Conservation (phyloP, 179 eudicot genomes). For the Silene vulgaris region DNA sequence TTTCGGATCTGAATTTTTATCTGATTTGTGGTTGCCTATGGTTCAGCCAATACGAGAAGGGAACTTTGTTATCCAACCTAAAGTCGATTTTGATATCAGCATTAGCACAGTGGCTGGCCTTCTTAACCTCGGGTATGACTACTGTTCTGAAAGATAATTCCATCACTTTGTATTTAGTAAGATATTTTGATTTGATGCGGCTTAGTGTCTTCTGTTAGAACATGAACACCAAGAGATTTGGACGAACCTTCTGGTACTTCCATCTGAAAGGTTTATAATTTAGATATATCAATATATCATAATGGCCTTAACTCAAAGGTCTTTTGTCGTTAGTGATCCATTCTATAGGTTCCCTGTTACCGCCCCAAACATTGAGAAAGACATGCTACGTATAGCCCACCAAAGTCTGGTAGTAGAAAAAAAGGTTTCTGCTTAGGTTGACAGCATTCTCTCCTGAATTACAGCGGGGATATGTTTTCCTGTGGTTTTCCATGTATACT, state of each 20-base stretch:
- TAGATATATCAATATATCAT: background rate
- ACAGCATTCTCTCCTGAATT: background rate
- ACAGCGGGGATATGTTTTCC: background rate
- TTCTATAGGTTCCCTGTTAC: background rate
- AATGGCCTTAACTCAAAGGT: background rate
- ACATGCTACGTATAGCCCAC: background rate
- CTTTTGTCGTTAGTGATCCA: background rate
- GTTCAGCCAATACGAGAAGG: conserved; percentile 93
- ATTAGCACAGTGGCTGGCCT: conserved; percentile 90
- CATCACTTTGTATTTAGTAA: conserved; percentile 6
- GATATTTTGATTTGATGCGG: conserved; percentile 2
- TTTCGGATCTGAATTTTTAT: background rate
- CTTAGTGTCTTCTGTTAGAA: background rate
- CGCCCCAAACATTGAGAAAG: background rate
- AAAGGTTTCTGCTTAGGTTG: conserved; percentile 1
- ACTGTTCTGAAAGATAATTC: conserved; percentile 5
- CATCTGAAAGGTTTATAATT: background rate
- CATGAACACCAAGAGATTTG: background rate
- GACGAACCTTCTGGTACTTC: background rate
- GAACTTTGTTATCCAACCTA: conserved; percentile 89
- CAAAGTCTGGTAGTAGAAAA: background rate
- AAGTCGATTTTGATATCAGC: conserved; percentile 98
- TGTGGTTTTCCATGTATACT: background rate
- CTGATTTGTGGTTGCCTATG: conserved; percentile 13
- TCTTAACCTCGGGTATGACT: conserved; percentile 86